A percentile compares a stretch with the other conserved stretches of the same genome.
Conservation (phyloP, 2,329 filamentous ascomycete genomes). For the Ophiocordyceps camponoti-leonardi region DNA sequence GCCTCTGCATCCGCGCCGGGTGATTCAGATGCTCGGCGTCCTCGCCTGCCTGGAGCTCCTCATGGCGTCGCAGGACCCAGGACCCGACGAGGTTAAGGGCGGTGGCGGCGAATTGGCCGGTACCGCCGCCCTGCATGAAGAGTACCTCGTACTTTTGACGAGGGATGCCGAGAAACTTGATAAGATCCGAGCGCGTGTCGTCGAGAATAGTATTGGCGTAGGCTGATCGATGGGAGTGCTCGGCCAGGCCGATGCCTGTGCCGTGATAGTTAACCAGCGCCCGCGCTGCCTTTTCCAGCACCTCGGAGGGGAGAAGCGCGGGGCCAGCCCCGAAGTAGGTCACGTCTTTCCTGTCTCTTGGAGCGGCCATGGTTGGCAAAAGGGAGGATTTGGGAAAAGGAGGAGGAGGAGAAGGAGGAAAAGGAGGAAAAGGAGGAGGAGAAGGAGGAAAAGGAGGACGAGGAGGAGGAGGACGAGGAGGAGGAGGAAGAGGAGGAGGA, state of each 20-base stretch:
- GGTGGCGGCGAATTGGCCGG: conserved; percentile 67
- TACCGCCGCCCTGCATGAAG: conserved; percentile 78
- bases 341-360: conserved; percentile 34
- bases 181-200: conserved; percentile 58
- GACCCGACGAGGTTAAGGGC: conserved; percentile 70
- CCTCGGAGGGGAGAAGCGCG: conserved; percentile 64
- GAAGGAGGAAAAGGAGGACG: not conserved
- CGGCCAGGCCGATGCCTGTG: conserved; percentile 70
- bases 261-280: conserved; percentile 69
- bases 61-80: conserved; percentile 59
- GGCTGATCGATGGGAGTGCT: conserved; percentile 76
- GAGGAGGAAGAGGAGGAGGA: too few species aligned
- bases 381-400: too few species aligned
- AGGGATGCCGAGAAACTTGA: conserved; percentile 65
- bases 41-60: conserved; percentile 36
- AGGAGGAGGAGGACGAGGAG: too few species aligned
- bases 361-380: not conserved
- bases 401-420: too few species aligned
- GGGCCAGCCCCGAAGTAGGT: conserved; percentile 85
- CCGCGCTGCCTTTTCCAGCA: conserved; percentile 59
- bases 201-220: conserved; percentile 66
- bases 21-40: conserved; percentile 28
- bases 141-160: conserved; percentile 65
- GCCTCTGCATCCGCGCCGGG: conserved; percentile 35
- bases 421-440: not conserved